These are phyloP conservation scores for Pestalotiopsis sp. DNA, from an alignment of 2,329 filamentous ascomycete species.

Conservation along the genomic window DNA sequence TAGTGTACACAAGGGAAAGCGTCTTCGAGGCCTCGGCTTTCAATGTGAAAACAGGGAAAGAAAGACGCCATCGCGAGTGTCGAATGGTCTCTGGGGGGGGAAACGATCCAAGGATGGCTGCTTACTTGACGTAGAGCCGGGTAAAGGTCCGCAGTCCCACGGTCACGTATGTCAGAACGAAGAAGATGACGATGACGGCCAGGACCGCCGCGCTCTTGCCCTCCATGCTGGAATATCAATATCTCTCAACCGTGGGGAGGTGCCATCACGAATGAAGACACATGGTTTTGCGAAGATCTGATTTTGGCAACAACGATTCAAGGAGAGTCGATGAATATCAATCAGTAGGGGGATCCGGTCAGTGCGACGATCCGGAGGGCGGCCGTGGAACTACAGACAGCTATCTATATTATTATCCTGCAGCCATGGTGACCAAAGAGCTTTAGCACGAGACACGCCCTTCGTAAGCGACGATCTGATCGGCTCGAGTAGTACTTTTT, in stretches of 20 bases:
- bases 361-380: not conserved
- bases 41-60: too few species aligned
- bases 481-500: not conserved
- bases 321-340: not conserved
- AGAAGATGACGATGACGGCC: conserved; percentile 1
- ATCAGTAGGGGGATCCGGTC: not conserved
- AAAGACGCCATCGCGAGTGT: too few species aligned
- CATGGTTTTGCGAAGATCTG: not conserved
- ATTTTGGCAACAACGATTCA: not conserved
- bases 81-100: not conserved
- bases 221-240: not conserved
- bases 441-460: not conserved
- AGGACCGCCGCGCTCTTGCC: conserved; percentile 1
- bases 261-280: too few species aligned
- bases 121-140: not conserved
- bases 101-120: not conserved
- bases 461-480: not conserved
- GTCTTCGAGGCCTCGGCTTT: too few species aligned
- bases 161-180: conserved; percentile 2
- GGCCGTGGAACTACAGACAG: not conserved
- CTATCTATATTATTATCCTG: not conserved
- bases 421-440: not conserved
- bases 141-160: conserved; percentile 4
- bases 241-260: not conserved
- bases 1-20: not conserved